Evolutionary conservation across 2,329 filamentous ascomycete genomes (phyloP).

Genomic region (Meredithiella fracta): DNA sequence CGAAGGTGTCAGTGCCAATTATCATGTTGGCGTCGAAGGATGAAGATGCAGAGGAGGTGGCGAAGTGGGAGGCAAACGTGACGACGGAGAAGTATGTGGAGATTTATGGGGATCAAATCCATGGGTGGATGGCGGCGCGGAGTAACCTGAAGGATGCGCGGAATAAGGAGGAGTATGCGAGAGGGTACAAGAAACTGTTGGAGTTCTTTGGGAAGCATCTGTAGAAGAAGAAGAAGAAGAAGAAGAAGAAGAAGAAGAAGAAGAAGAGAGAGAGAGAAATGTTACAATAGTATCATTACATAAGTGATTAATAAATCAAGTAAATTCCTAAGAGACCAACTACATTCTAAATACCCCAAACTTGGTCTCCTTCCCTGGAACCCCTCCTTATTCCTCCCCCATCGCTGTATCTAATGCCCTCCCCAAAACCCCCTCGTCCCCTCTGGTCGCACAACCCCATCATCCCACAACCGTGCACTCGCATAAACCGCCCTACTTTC

Average conservation of each 20-base stretch:
- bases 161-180: constrained; percentile 44
- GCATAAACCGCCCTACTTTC: constrained; percentile 85
- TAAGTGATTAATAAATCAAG: too few species aligned
- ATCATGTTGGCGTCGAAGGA: constrained; percentile 50
- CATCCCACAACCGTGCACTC: constrained; percentile 76
- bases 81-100: constrained; percentile 43
- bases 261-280: too few species aligned
- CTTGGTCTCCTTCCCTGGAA: constrained; percentile 38
- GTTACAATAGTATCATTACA: too few species aligned
- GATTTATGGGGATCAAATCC: constrained; percentile 49
- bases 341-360: constrained; percentile 80
- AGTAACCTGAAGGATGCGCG: constrained; percentile 39
- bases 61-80: constrained; percentile 39
- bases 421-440: constrained; percentile 56
- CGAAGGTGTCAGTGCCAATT: constrained; percentile 42
- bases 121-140: constrained; percentile 60
- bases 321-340: too few species aligned
- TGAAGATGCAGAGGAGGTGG: constrained; percentile 37
- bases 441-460: constrained; percentile 63
- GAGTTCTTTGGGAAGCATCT: constrained; percentile 40
- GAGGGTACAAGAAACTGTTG: constrained; percentile 43
- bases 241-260: too few species aligned
- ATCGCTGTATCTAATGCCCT: constrained; percentile 56
- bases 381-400: constrained; percentile 45
- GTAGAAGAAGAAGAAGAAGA: constrained; percentile 18